A percentile compares a stretch with the other conserved stretches of the same genome.
Evolutionary conservation across 2,329 filamentous ascomycete species (phyloP).

Genomic region (Didymellaceae sp.): DNA sequence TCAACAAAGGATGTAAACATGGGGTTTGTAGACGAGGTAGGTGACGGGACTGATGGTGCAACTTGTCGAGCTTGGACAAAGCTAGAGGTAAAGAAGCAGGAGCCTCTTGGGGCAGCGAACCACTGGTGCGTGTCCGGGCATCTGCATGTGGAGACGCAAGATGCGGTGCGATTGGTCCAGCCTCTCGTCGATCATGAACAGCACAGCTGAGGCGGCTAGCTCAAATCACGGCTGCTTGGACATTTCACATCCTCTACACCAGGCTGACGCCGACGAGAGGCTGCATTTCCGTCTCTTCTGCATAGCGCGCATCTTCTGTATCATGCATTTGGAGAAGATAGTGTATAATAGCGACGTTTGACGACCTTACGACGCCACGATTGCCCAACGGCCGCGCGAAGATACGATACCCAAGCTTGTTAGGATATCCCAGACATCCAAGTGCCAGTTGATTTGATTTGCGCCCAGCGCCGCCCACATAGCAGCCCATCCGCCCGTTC

Average conservation of each 20-base stretch:
- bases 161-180: slow-evolving; percentile 8
- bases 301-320: slow-evolving; percentile 22
- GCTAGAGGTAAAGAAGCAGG: background rate
- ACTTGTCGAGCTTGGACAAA: background rate
- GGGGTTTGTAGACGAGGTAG: background rate
- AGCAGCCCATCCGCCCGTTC: background rate
- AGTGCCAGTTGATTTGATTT: slow-evolving; percentile 20
- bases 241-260: background rate
- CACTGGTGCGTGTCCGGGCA: background rate
- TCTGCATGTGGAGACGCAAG: slow-evolving; percentile 1
- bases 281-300: slow-evolving; percentile 12
- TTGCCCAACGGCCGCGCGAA: slow-evolving; percentile 19
- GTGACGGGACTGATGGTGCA: background rate
- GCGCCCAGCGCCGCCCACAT: background rate
- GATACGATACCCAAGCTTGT: slow-evolving; percentile 31
- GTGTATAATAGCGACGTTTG: slow-evolving; percentile 24
- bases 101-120: background rate
- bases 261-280: slow-evolving; percentile 2
- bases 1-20: slow-evolving; percentile 13
- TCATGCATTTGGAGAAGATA: background rate
- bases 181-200: slow-evolving; percentile 11
- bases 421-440: slow-evolving; percentile 14
- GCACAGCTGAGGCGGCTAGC: slow-evolving; percentile 18
- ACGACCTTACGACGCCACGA: slow-evolving; percentile 39
- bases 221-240: slow-evolving; percentile 3